A percentile compares a stretch with the other conserved stretches of the same genome.
Conservation (phyloP, 768 basidiomycete genomes). For the Amanita inopinata region DNA sequence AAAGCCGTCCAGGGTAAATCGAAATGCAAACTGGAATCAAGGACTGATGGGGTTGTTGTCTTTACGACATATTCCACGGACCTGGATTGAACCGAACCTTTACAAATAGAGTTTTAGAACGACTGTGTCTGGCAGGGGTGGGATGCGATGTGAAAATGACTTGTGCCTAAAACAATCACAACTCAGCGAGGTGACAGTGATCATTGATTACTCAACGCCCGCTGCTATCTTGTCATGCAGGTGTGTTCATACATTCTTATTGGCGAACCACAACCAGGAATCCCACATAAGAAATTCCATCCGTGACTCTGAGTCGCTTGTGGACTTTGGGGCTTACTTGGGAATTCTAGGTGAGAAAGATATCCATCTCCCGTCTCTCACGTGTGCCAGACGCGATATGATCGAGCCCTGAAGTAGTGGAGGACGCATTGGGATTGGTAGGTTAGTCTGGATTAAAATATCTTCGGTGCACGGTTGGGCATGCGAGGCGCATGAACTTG, state of each 20-base stretch:
- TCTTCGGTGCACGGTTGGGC: no score
- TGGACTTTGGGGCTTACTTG: not conserved
- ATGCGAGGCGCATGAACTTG: no score
- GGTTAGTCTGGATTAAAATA: no score
- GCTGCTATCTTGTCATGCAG: no score
- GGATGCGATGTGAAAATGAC: slow-evolving; percentile 22
- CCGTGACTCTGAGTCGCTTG: no score
- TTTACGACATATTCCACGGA: slow-evolving; percentile 29
- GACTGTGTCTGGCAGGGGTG: slow-evolving; percentile 28
- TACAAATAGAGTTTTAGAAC: slow-evolving; percentile 42
- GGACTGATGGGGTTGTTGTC: slow-evolving; percentile 29
- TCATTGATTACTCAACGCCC: no score
- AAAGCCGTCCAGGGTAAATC: slow-evolving; percentile 18
- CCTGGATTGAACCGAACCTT: slow-evolving; percentile 21
- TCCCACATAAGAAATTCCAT: no score
- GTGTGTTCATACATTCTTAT: no score
- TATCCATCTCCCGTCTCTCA: not conserved
- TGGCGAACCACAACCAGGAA: no score
- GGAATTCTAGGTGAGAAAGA: not conserved
- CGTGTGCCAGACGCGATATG: not conserved
- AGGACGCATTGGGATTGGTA: not conserved
- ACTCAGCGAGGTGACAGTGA: not conserved
- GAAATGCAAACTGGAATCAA: slow-evolving; percentile 24
- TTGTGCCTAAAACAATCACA: slow-evolving; percentile 19
- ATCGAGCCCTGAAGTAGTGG: not conserved